These are phyloP conservation scores for Grosmannia huntii DNA, from an alignment of 2,329 filamentous ascomycete genomes.

Conservation along the genomic window DNA sequence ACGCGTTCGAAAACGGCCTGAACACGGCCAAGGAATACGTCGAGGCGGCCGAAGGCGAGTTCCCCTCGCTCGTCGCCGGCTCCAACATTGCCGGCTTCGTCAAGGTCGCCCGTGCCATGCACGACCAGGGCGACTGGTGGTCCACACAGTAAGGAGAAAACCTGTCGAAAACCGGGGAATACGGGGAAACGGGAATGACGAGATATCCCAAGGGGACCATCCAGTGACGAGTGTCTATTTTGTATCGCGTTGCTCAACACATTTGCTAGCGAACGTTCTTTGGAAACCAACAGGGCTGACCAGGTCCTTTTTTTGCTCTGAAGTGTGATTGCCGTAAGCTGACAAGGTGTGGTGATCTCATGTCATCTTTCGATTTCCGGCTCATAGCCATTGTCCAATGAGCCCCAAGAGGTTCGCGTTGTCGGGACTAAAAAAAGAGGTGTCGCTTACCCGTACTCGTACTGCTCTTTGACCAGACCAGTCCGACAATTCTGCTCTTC, in stretches of 20 bases:
- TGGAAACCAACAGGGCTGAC: not conserved
- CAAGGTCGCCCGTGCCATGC: slow-evolving; percentile 92
- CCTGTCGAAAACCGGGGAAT: slow-evolving; percentile 3
- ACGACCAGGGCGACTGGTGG: slow-evolving; percentile 95
- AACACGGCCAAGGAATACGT: slow-evolving; percentile 85
- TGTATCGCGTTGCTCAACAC: not conserved
- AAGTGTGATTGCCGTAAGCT: not conserved
- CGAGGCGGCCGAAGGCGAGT: slow-evolving; percentile 62
- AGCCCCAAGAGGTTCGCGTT: too few species aligned
- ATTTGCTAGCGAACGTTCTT: not conserved
- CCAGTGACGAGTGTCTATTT: not conserved
- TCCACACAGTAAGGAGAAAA: slow-evolving; percentile 11
- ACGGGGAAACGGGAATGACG: not conserved
- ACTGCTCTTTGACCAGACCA: not conserved
- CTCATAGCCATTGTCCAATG: too few species aligned
- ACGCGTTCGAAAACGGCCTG: slow-evolving; percentile 80
- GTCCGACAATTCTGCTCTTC: not conserved
- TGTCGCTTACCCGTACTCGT: too few species aligned
- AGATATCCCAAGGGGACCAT: not conserved
- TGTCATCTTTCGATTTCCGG: too few species aligned
- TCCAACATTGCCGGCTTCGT: slow-evolving; percentile 96
- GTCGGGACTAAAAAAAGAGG: too few species aligned
- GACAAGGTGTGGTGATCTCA: not conserved
- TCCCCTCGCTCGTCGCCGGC: slow-evolving; percentile 82
- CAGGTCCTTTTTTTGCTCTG: not conserved